Base-by-base conservation (phyloP, 1,284 basidiomycete genomes). In the Thecaphora frezii region DNA sequence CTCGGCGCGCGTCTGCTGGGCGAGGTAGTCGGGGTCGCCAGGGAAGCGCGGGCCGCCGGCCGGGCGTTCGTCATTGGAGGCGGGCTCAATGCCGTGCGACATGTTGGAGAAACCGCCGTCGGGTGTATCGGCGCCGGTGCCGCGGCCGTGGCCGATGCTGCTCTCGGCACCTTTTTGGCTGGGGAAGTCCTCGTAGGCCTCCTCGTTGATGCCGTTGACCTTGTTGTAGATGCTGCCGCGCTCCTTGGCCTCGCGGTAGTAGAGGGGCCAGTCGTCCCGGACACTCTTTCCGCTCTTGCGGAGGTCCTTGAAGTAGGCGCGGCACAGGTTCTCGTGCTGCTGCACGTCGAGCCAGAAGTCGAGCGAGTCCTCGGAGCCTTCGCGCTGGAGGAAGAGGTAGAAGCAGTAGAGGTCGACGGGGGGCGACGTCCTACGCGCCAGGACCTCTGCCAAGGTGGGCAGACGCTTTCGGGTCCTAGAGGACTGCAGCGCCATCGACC, bases 301-400 rank as follows among this genome's bases (percentile, higher is more conserved):
- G 58, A 98, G 85, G 79, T 97, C 94, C 83, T 97, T 96, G 86
- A 98, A 97, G 81, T 97, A 97, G 8, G 93, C 94, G 57, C 93
- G 86, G 81, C 93, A 98, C 41, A 98, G 86, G 78, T 97, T 97
- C 82, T 97, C 96, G 79, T 98, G 94, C 82, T 97, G 94, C 74
- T 97, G 92, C 2, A 97, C 94, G 77, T 98, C 94, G 30, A 98
- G 86, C 93, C 93, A 98, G 74, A 98, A 98, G 80, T 97, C 94
- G 46, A 98, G 83, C 40, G 93, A 89, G 78, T 97, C 93, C 79
- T 97, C 93, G 51, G 91, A 87, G 30, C 90, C 88, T 81, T 97
- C 93, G 38, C 93, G 86, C 79, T 97, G 69, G 23, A 76, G 46
- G 58, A 67, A 77, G 25, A 69, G 55, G 63, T 97, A 97, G 84